phyloP scores from a whole-genome alignment of 441 rosid genomes.

The Euphorbia corollata region DNA sequence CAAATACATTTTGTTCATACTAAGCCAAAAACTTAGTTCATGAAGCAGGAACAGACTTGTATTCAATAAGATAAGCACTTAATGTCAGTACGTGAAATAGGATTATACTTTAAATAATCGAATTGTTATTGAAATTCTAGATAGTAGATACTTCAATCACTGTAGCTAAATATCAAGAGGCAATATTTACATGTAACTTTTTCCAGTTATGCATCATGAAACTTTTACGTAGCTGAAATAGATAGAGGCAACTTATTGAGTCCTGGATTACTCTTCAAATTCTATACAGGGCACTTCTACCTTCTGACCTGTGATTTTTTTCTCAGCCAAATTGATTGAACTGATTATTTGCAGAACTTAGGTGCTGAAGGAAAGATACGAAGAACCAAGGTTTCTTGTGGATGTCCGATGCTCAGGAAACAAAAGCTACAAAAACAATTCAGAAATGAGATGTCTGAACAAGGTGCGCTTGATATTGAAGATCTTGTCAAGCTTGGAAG shows the following conservation, averaged over 20 bases:
- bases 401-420: constrained; percentile 85
- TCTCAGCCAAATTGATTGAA: constrained; percentile 17
- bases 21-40: background rate
- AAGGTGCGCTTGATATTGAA: constrained; percentile 79
- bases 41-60: background rate
- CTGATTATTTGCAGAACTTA: constrained; percentile 41
- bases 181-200: background rate
- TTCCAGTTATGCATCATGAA: background rate
- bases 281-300: background rate
- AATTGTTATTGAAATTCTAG: background rate
- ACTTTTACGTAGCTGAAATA: background rate
- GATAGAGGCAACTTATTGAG: background rate
- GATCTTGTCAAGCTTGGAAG: constrained; percentile 78
- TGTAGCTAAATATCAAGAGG: background rate
- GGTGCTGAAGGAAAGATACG: constrained; percentile 46
- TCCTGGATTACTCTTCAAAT: background rate
- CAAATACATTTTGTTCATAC: background rate
- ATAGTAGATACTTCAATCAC: too few species aligned
- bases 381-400: constrained; percentile 49
- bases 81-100: background rate
- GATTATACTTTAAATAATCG: background rate
- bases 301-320: background rate
- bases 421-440: constrained; percentile 58
- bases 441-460: constrained; percentile 44
- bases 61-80: background rate